phyloP scores from a whole-genome alignment of 306 rosid genomes.

The Gastrolobium bilobum region DNA sequence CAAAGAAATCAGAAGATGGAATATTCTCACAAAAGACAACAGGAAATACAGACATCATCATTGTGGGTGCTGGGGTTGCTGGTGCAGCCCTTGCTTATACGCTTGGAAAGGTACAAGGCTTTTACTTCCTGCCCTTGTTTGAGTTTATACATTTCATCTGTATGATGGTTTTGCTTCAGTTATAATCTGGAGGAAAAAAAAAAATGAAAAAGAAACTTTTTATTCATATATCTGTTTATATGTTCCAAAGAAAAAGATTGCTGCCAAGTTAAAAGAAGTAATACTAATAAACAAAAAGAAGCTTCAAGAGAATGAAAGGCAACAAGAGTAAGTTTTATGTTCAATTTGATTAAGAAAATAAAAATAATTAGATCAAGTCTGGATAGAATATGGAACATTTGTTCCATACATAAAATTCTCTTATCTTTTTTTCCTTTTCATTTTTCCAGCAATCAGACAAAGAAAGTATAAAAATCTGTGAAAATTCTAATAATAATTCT shows the following conservation, averaged over 20 bases:
- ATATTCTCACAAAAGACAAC: constrained; percentile 29
- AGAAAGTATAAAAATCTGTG: background rate
- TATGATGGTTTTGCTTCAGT: constrained; percentile 10
- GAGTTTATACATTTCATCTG: constrained; percentile 10
- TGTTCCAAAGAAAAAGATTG: constrained; percentile 13
- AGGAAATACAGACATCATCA: constrained; percentile 47
- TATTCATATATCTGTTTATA: constrained; percentile 11
- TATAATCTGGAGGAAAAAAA: background rate
- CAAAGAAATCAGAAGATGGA: constrained; percentile 49
- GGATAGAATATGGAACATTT: constrained; percentile 11
- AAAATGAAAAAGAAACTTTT: too few relatives aligned
- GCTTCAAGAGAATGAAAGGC: constrained; percentile 12
- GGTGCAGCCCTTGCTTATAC: constrained; percentile 65
- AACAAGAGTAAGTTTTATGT: background rate
- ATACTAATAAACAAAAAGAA: background rate
- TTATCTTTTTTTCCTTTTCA: constrained; percentile 16
- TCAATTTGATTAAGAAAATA: too few relatives aligned
- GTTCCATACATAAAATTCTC: constrained; percentile 1
- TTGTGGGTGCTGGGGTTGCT: constrained; percentile 68
- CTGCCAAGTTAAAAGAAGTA: background rate
- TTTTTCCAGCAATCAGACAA: constrained; percentile 14
- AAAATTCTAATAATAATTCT: background rate
- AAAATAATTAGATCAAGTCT: background rate
- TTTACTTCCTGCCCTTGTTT: background rate
- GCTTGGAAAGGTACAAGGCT: constrained; percentile 68